Percentiles rank a stretch among this genome's conserved stretches.
Conservation (phyloP, 495 filamentous ascomycete genomes). For the Evansstolkia leycettana region DNA sequence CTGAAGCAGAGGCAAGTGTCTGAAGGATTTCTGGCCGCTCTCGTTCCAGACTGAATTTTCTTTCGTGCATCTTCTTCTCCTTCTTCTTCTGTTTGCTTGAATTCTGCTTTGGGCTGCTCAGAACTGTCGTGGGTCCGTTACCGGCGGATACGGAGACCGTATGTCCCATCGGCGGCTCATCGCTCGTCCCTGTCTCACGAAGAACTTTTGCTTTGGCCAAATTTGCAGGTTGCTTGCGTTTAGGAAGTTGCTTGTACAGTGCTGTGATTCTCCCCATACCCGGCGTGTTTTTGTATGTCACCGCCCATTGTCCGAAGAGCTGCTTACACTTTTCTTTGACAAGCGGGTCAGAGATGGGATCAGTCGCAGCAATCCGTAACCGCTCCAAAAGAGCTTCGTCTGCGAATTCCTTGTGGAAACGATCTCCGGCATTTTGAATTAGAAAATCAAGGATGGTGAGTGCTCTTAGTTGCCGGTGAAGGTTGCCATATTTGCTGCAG, state of each 20-base stretch:
- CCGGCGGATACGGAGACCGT: slow-evolving; percentile 30
- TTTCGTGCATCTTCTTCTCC: slow-evolving; percentile 29
- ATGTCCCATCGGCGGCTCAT: slow-evolving; percentile 45
- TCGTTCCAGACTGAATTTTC: slow-evolving; percentile 52
- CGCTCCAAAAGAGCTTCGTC: slow-evolving; percentile 93
- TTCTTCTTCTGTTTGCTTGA: slow-evolving; percentile 22
- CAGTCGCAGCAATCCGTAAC: slow-evolving; percentile 75
- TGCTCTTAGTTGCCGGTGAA: slow-evolving; percentile 83
- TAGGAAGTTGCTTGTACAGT: slow-evolving; percentile 70
- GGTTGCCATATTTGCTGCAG: slow-evolving; percentile 77
- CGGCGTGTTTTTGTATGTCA: slow-evolving; percentile 64
- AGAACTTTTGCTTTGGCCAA: slow-evolving; percentile 73
- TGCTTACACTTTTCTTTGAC: slow-evolving; percentile 79
- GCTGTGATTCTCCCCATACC: slow-evolving; percentile 69
- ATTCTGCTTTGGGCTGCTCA: slow-evolving; percentile 25
- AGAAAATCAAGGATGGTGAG: slow-evolving; percentile 85
- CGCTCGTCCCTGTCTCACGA: slow-evolving; percentile 54
- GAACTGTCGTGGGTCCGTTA: slow-evolving; percentile 23
- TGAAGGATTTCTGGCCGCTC: slow-evolving; percentile 78
- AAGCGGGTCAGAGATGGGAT: slow-evolving; percentile 68
- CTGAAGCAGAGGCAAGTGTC: slow-evolving; percentile 70
- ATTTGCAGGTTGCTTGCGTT: slow-evolving; percentile 48
- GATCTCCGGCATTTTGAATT: slow-evolving; percentile 84
- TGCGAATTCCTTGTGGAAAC: slow-evolving; percentile 76
- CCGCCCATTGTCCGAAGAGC: slow-evolving; percentile 81